Evolutionary conservation across 1,284 basidiomycete genomes (phyloP).

Genomic region (Polyporus tsugae): DNA sequence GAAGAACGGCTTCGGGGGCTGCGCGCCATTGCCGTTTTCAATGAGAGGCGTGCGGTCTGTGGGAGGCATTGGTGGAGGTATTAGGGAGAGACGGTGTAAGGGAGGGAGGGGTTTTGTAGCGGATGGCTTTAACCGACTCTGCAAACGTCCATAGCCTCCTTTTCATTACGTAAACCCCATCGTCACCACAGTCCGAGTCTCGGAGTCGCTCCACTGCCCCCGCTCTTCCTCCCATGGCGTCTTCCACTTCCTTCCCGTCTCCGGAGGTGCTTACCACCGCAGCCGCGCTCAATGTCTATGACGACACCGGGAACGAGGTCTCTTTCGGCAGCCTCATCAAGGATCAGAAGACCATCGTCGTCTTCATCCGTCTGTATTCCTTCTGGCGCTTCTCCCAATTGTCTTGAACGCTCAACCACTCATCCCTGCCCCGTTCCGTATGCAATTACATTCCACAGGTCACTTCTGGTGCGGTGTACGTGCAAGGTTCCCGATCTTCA

Average conservation of each 20-base stretch:
- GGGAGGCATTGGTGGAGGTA: slow-evolving; percentile 39
- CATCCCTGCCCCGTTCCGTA: background rate
- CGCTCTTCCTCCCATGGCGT: slow-evolving; percentile 6
- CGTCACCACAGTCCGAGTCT: background rate
- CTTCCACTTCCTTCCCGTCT: background rate
- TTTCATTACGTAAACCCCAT: slow-evolving; percentile 12
- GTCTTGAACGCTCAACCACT: slow-evolving; percentile 5
- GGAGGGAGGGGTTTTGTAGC: background rate
- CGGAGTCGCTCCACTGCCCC: background rate
- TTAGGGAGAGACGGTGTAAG: slow-evolving; percentile 24
- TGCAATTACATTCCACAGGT: slow-evolving; percentile 44
- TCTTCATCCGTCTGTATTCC: slow-evolving; percentile 65
- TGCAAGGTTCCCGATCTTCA: background rate
- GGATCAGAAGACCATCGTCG: slow-evolving; percentile 60
- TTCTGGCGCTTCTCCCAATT: slow-evolving; percentile 1
- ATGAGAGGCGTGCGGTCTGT: slow-evolving; percentile 54
- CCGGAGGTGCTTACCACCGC: slow-evolving; percentile 45
- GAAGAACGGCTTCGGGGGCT: slow-evolving; percentile 42
- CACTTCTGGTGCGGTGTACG: slow-evolving; percentile 75
- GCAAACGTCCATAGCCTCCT: slow-evolving; percentile 8
- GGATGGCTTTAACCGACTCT: background rate
- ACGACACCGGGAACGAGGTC: slow-evolving; percentile 53
- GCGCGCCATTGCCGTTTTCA: slow-evolving; percentile 45
- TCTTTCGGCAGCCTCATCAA: slow-evolving; percentile 60
- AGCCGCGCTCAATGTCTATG: slow-evolving; percentile 49